phyloP scores from a whole-genome alignment of 768 basidiomycete species.

The Tulasnella sp. region DNA sequence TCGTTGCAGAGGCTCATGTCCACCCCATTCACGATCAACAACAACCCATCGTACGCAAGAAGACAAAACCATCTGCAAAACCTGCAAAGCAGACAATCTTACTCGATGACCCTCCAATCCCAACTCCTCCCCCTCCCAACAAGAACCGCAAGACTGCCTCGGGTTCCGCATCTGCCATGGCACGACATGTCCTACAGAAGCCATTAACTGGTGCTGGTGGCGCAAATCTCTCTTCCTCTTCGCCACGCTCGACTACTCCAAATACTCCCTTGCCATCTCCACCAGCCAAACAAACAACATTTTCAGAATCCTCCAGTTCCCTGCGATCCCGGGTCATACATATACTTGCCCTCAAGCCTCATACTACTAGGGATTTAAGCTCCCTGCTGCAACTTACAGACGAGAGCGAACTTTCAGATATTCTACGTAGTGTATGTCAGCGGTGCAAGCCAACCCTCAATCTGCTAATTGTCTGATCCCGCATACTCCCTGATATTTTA shows the following conservation, averaged over 20 bases:
- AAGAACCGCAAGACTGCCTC: slow-evolving; percentile 10
- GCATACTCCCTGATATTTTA: too few relatives aligned
- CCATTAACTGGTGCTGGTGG: slow-evolving; percentile 5
- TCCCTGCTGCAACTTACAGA: neutral
- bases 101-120: too few relatives aligned
- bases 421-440: slow-evolving; percentile 7
- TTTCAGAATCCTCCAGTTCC: slow-evolving; percentile 1
- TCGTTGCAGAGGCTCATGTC: neutral
- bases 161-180: slow-evolving; percentile 5
- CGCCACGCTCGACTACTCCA: neutral
- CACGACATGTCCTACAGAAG: slow-evolving; percentile 8
- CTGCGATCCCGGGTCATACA: slow-evolving; percentile 8
- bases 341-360: slow-evolving; percentile 7
- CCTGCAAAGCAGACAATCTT: too few relatives aligned
- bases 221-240: neutral
- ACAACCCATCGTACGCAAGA: too few relatives aligned
- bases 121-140: neutral
- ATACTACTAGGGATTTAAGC: slow-evolving; percentile 4
- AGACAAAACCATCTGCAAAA: too few relatives aligned
- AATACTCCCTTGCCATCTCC: neutral
- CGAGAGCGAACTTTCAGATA: slow-evolving; percentile 5
- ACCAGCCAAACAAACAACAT: neutral
- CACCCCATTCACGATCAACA: neutral
- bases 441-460: neutral
- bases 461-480: neutral